Evolutionary conservation across 257 asterid genomes (phyloP).

Genomic region (Nicotiana knightiana): DNA sequence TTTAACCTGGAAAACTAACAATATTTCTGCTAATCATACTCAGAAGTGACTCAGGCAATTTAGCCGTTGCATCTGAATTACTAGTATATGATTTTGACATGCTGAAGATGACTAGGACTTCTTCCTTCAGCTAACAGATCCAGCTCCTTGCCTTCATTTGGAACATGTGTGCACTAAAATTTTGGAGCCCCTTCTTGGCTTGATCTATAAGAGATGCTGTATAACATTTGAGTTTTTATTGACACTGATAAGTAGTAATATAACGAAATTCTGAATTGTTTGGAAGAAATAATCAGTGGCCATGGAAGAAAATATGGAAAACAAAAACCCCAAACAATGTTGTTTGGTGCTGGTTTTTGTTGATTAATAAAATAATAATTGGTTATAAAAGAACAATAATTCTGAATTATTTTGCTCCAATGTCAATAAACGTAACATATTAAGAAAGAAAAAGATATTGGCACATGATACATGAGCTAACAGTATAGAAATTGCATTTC

Average conservation of each 20-base stretch:
- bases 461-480: background rate
- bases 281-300: background rate
- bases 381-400: too few species aligned
- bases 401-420: too few species aligned
- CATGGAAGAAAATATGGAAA: background rate
- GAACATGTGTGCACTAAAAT: background rate
- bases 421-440: background rate
- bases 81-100: background rate
- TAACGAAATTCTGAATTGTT: too few species aligned
- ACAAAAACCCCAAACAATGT: too few species aligned
- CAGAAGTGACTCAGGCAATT: background rate
- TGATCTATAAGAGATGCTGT: background rate
- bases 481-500: background rate
- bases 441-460: background rate
- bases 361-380: too few species aligned
- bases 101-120: background rate
- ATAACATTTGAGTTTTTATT: background rate
- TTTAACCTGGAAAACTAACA: background rate
- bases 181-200: background rate
- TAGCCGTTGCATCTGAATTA: background rate
- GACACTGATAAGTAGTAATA: too few species aligned
- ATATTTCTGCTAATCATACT: background rate
- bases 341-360: too few species aligned
- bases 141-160: background rate
- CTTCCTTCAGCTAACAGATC: background rate